Evolutionary conservation across 495 filamentous ascomycete species (phyloP), one percentile per base, ranked within the genome.

Genomic region (Penicillium riverlandense): DNA sequence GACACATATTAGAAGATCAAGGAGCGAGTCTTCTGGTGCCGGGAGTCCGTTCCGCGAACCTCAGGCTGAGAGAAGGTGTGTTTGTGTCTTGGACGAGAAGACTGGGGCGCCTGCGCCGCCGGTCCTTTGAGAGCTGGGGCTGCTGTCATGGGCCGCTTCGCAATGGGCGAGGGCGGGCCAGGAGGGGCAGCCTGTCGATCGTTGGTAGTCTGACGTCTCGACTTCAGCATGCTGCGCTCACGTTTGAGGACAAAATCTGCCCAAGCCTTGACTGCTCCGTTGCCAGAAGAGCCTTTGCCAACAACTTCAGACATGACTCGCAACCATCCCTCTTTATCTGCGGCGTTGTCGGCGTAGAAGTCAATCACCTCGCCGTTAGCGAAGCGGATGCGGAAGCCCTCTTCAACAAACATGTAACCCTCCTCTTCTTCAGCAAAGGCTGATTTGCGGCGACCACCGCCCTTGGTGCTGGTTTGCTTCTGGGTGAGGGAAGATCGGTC

Each of bases 321-420:
- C 80, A 98, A 91, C 92, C 92, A 98, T 41, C 79, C 86, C 11
- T 94, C 85, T 63, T 98, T 98, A 52, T 88, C 83, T 38, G 74
- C 77, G 1, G 79, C 71, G 31, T 77, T 88, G 62, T 98, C 92
- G 49, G 92, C 94, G 52, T 98, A 98, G 66, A 98, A 98, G 62
- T 98, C 92, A 49, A 98, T 98, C 34, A 91, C 80, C 66, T 98
- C 92, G 39, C 92, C 92, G 58, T 98, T 98, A 47, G 84, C 90
- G 65, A 98, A 98, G 41, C 90, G 88, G 61, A 98, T 91, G 30
- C 92, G 86, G 79, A 98, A 98, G 10, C 94, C 92, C 60, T 97
- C 94, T 65, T 98, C 92, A 15, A 98, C 92, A 54, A 97, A 97
- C 89, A 96, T 95, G 69, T 97, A 98, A 38, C 94, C 92, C 55